Conservation (phyloP, 2,329 filamentous ascomycete species). For the Colletotrichum abscissum region DNA sequence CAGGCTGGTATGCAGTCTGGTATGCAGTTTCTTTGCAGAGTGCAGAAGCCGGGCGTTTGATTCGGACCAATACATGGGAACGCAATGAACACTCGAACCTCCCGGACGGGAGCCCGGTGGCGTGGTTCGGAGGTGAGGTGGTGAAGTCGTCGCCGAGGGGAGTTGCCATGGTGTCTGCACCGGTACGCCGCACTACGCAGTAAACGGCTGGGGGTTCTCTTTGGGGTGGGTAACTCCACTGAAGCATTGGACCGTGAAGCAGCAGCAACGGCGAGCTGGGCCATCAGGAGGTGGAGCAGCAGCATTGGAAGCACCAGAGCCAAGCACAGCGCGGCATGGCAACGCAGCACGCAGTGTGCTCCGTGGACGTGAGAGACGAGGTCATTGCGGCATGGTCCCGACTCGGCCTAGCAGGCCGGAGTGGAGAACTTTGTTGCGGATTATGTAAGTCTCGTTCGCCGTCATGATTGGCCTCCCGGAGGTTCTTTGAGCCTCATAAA, state of each 20-base stretch:
- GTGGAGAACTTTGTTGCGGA: not conserved
- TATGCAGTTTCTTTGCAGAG: conserved; percentile 19
- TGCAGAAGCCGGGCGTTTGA: conserved; percentile 31
- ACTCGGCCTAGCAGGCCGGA: conserved; percentile 11
- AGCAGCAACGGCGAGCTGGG: not conserved
- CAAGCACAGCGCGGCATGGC: not conserved
- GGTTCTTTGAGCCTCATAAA: not conserved
- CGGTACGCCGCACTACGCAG: conserved; percentile 3
- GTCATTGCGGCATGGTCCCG: conserved; percentile 4
- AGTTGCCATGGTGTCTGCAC: not conserved
- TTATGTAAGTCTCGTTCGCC: conserved; percentile 2
- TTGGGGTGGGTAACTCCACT: not conserved
- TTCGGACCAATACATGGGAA: conserved; percentile 22
- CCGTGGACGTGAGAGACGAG: conserved; percentile 10
- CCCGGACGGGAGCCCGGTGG: conserved; percentile 32
- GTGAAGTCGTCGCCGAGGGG: conserved; percentile 1
- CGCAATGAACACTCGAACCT: conserved; percentile 36
- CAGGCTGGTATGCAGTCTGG: conserved; percentile 10
- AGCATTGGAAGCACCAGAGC: not conserved
- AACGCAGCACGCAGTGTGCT: not conserved
- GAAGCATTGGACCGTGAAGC: conserved; percentile 1
- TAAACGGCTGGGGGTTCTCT: not conserved
- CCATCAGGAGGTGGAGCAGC: conserved; percentile 2
- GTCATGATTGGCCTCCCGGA: not conserved
- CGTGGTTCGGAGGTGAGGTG: conserved; percentile 33